Evolutionary conservation across 257 asterid genomes (phyloP).

Genomic region (Gynochthodes officinalis): DNA sequence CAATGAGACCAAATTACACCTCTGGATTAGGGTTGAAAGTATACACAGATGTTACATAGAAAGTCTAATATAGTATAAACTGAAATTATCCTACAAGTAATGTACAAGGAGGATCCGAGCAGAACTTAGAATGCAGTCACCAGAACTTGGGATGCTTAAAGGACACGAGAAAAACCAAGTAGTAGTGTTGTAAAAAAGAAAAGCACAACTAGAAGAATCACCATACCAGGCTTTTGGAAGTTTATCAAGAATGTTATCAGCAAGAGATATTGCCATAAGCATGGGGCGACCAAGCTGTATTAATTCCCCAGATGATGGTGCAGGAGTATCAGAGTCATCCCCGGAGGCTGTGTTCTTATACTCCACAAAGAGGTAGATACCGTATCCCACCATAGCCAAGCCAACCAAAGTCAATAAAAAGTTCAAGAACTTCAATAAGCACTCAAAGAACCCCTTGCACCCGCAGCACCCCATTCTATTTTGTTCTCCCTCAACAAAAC

Average conservation of each 20-base stretch:
- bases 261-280: constrained; percentile 70
- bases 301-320: constrained; percentile 48
- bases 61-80: background rate
- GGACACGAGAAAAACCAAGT: background rate
- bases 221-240: constrained; percentile 92
- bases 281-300: constrained; percentile 86
- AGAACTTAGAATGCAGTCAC: background rate
- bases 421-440: constrained; percentile 78
- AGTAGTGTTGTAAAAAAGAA: background rate
- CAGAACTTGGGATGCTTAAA: no score
- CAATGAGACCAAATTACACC: background rate
- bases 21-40: background rate
- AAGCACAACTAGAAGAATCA: background rate
- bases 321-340: constrained; percentile 36
- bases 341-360: constrained; percentile 45
- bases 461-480: constrained; percentile 52
- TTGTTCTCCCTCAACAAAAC: constrained; percentile 11
- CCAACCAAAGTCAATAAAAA: constrained; percentile 72
- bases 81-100: background rate
- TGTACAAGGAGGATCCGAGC: background rate
- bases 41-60: background rate
- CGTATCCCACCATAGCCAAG: constrained; percentile 83
- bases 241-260: constrained; percentile 68
- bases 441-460: constrained; percentile 79
- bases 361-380: constrained; percentile 77